Conservation (phyloP, 1,284 basidiomycete species). For the Melampsora larici-populina region DNA sequence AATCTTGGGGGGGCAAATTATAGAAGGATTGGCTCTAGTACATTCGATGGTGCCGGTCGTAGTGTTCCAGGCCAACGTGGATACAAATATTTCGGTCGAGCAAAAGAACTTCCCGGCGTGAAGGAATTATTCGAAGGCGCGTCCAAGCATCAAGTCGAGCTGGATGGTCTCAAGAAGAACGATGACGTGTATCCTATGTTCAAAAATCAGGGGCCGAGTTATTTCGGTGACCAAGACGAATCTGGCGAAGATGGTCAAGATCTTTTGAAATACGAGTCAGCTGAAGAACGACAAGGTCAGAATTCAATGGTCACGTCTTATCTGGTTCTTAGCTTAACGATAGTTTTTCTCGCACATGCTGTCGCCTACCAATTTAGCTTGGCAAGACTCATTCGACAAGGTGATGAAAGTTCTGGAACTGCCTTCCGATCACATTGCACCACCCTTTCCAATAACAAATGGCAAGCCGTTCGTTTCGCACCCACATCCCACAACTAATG, state of each 20-base stretch:
- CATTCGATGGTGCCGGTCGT: slow-evolving; percentile 88
- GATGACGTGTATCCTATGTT: slow-evolving; percentile 62
- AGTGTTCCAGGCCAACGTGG: slow-evolving; percentile 96
- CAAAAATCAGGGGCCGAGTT: slow-evolving; percentile 76
- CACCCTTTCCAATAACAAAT: slow-evolving; percentile 21
- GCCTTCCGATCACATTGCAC: slow-evolving; percentile 16
- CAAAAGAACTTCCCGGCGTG: slow-evolving; percentile 92
- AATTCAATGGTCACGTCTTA: neutral
- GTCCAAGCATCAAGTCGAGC: slow-evolving; percentile 75
- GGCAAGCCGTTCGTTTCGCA: neutral
- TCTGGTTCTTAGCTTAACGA: neutral
- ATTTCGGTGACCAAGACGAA: slow-evolving; percentile 91
- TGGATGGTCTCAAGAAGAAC: slow-evolving; percentile 74
- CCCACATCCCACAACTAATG: neutral
- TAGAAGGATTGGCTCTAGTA: slow-evolving; percentile 73
- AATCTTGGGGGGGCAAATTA: slow-evolving; percentile 95
- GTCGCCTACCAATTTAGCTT: slow-evolving; percentile 59
- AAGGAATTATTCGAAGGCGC: slow-evolving; percentile 79
- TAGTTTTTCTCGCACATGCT: neutral
- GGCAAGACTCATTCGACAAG: slow-evolving; percentile 58
- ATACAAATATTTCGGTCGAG: slow-evolving; percentile 99
- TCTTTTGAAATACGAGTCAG: slow-evolving; percentile 68
- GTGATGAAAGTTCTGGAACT: slow-evolving; percentile 10
- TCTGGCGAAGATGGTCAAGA: slow-evolving; percentile 59
- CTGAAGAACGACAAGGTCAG: slow-evolving; percentile 63